A percentile compares a stretch with the other conserved stretches of the same genome.
phyloP scores from a whole-genome alignment of 2,329 filamentous ascomycete genomes.

The Seiridium unicorne region DNA sequence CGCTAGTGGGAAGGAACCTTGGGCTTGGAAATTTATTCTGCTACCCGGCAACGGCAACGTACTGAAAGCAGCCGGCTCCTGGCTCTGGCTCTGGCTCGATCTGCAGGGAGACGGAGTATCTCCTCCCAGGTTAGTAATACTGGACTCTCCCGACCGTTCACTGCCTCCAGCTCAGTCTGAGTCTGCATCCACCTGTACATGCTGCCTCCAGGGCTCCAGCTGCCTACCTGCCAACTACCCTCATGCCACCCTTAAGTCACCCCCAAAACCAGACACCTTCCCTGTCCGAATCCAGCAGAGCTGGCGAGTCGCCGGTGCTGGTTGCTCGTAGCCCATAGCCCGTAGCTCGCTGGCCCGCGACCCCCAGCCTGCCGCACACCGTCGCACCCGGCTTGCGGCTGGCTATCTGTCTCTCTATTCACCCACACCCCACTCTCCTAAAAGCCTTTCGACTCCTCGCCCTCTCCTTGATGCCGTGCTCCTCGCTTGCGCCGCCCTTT shows the following conservation, averaged over 20 bases:
- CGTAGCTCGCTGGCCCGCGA: background rate
- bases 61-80: background rate
- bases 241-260: background rate
- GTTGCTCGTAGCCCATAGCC: background rate
- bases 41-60: too few species aligned
- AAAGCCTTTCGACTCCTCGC: constrained; percentile 2
- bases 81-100: background rate
- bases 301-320: background rate
- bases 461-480: background rate
- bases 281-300: background rate
- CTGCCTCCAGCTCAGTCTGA: background rate
- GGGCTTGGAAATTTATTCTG: too few species aligned
- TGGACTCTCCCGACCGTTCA: background rate
- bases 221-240: background rate
- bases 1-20: too few species aligned
- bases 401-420: background rate
- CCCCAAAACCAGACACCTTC: background rate
- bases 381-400: background rate
- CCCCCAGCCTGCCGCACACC: background rate
- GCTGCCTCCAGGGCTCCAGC: too few species aligned
- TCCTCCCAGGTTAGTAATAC: background rate
- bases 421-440: constrained; percentile 3
- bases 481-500: background rate
- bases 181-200: background rate
- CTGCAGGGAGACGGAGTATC: background rate